phyloP scores from a whole-genome alignment of 2,329 filamentous ascomycete species.

The Verticillium zaregamsianum region DNA sequence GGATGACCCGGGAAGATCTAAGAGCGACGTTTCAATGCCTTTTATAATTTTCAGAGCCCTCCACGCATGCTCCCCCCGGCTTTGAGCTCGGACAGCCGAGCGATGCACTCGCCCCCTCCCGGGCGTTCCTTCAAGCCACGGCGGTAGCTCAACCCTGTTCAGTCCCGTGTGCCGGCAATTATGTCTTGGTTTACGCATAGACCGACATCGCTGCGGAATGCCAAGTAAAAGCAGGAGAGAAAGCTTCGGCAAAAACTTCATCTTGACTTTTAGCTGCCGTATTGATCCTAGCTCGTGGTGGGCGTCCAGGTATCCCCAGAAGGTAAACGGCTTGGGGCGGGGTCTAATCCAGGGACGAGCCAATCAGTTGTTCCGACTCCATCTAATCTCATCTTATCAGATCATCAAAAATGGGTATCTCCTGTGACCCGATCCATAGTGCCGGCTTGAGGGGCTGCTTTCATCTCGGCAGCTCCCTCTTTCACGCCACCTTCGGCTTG shows the following conservation, averaged over 20 bases:
- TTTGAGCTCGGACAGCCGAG: neutral
- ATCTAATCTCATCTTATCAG: slow-evolving; percentile 6
- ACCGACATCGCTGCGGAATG: neutral
- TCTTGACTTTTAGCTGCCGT: neutral
- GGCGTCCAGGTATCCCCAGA: neutral
- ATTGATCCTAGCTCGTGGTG: neutral
- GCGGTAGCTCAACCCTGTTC: neutral
- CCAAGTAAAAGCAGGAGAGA: neutral
- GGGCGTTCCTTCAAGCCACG: neutral
- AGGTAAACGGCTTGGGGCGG: neutral
- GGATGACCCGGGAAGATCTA: neutral
- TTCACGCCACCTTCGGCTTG: neutral
- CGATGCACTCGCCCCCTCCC: neutral
- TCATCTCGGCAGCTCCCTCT: neutral
- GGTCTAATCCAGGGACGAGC: neutral
- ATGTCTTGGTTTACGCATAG: neutral
- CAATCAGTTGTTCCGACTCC: neutral
- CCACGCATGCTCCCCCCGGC: neutral
- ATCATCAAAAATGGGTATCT: slow-evolving; percentile 2
- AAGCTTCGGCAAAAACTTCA: neutral
- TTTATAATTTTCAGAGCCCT: neutral
- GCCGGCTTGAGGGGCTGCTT: neutral
- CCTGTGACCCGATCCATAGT: neutral
- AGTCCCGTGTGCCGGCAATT: neutral
- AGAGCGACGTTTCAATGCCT: neutral